phyloP scores from a whole-genome alignment of 176 grass and related monocot species.

The Areca catechu region DNA sequence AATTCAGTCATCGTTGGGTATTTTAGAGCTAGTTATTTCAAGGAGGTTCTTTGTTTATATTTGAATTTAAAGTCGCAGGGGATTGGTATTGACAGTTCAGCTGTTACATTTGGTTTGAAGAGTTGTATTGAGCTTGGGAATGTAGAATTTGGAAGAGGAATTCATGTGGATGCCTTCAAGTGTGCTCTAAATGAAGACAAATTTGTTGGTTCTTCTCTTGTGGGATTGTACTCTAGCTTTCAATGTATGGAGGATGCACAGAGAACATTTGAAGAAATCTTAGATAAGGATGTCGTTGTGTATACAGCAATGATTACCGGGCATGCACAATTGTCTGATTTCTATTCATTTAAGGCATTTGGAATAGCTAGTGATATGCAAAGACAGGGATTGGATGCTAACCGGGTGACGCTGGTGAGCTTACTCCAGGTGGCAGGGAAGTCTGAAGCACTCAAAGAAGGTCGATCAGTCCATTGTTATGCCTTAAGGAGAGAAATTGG shows the following conservation, averaged over 20 bases:
- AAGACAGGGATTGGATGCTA: slow-evolving; percentile 32
- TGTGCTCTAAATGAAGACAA: slow-evolving; percentile 35
- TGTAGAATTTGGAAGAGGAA: slow-evolving; percentile 23
- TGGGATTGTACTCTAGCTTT: slow-evolving; percentile 44
- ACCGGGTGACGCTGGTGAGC: slow-evolving; percentile 48
- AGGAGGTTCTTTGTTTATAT: slow-evolving; percentile 43
- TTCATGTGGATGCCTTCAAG: slow-evolving; percentile 50
- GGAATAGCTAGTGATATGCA: slow-evolving; percentile 32
- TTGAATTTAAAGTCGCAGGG: slow-evolving; percentile 20
- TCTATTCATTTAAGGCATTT: slow-evolving; percentile 28
- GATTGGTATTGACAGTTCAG: slow-evolving; percentile 25
- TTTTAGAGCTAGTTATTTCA: slow-evolving; percentile 36
- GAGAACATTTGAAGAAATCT: slow-evolving; percentile 38
- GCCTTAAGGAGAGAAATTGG: slow-evolving; percentile 40
- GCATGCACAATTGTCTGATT: slow-evolving; percentile 37
- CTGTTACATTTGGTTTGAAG: slow-evolving; percentile 53
- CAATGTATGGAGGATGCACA: slow-evolving; percentile 24
- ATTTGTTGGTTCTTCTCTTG: slow-evolving; percentile 50
- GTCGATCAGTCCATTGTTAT: slow-evolving; percentile 43
- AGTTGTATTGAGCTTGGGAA: slow-evolving; percentile 37
- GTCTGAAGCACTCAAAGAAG: slow-evolving; percentile 32
- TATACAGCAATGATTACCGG: slow-evolving; percentile 50
- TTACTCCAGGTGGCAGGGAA: slow-evolving; percentile 47
- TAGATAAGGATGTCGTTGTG: slow-evolving; percentile 37
- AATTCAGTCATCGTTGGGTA: slow-evolving; percentile 48